A percentile compares a stretch with the other conserved stretches of the same genome.
Conservation (phyloP, 2,329 filamentous ascomycete genomes). For the Xylariaceae sp. region DNA sequence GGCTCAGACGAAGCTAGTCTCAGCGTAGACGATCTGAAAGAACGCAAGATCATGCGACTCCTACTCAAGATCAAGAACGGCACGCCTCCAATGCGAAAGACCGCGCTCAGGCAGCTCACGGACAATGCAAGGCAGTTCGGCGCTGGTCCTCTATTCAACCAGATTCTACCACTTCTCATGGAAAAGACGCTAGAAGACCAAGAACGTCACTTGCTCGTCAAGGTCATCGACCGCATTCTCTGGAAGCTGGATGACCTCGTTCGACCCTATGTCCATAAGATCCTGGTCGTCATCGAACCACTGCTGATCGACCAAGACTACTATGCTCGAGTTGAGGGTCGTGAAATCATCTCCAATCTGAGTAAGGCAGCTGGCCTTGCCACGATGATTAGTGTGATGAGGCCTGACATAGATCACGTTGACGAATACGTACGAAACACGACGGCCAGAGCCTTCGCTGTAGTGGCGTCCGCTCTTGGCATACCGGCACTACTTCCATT, state of each 20-base stretch:
- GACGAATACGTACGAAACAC: slow-evolving; percentile 99
- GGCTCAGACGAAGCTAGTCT: slow-evolving; percentile 87
- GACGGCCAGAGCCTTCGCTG: slow-evolving; percentile 92
- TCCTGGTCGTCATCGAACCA: slow-evolving; percentile 97
- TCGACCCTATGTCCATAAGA: slow-evolving; percentile 95
- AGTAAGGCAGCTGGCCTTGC: slow-evolving; percentile 94
- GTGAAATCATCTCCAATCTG: slow-evolving; percentile 97
- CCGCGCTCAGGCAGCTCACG: slow-evolving; percentile 90
- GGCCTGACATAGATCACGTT: slow-evolving; percentile 96
- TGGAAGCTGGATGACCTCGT: slow-evolving; percentile 98
- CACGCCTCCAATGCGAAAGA: slow-evolving; percentile 97
- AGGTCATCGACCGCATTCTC: slow-evolving; percentile 96
- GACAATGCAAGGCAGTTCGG: slow-evolving; percentile 97
- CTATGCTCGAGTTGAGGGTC: slow-evolving; percentile 95
- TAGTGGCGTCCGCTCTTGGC: slow-evolving; percentile 91
- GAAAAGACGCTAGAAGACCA: slow-evolving; percentile 97
- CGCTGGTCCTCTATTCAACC: slow-evolving; percentile 90
- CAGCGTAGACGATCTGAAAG: slow-evolving; percentile 92
- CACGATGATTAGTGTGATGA: slow-evolving; percentile 99
- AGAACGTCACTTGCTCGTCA: slow-evolving; percentile 95
- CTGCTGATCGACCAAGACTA: slow-evolving; percentile 99
- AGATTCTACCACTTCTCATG: slow-evolving; percentile 95
- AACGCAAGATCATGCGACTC: slow-evolving; percentile 96
- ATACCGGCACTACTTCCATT: slow-evolving; percentile 95
- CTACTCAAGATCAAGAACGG: slow-evolving; percentile 99